These are phyloP conservation scores for Amaranthus cruentus DNA, from an alignment of 148 eudicot genomes.

Conservation along the genomic window DNA sequence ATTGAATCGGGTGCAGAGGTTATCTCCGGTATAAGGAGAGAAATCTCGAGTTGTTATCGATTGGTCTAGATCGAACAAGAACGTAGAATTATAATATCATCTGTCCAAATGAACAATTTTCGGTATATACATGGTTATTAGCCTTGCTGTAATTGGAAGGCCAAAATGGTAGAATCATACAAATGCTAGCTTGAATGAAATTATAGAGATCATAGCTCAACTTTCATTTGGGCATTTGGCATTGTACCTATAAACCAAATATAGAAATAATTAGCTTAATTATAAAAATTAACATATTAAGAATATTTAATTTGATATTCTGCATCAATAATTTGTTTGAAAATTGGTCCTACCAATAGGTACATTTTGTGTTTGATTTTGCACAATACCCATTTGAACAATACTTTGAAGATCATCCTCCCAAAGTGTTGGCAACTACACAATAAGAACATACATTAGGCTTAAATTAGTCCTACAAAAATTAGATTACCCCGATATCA, in stretches of 20 bases:
- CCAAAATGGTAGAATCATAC: conserved; percentile 17
- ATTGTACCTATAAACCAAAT: conserved; percentile 40
- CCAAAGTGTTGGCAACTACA: conserved; percentile 55
- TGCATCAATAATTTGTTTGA: background rate
- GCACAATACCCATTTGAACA: conserved; percentile 64
- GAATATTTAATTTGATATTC: background rate
- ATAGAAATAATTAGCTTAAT: background rate
- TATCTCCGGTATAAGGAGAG: conserved; percentile 24
- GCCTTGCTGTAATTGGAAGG: conserved; percentile 22
- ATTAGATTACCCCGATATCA: background rate
- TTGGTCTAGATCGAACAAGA: conserved; percentile 1
- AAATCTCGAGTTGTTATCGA: conserved; percentile 21
- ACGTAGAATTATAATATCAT: conserved; percentile 4
- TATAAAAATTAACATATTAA: background rate
- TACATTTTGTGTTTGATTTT: conserved; percentile 44
- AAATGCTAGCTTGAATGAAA: conserved; percentile 3
- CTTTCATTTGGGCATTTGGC: conserved; percentile 60
- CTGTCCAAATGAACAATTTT: conserved; percentile 17
- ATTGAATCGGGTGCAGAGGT: conserved; percentile 12
- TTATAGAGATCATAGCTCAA: conserved; percentile 30
- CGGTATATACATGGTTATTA: conserved; percentile 23
- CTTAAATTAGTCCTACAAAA: background rate
- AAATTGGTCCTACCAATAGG: conserved; percentile 35
- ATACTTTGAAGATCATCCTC: conserved; percentile 78
- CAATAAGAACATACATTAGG: background rate